phyloP scores from a whole-genome alignment of 75 land plant genomes.

The Picea sitchensis region DNA sequence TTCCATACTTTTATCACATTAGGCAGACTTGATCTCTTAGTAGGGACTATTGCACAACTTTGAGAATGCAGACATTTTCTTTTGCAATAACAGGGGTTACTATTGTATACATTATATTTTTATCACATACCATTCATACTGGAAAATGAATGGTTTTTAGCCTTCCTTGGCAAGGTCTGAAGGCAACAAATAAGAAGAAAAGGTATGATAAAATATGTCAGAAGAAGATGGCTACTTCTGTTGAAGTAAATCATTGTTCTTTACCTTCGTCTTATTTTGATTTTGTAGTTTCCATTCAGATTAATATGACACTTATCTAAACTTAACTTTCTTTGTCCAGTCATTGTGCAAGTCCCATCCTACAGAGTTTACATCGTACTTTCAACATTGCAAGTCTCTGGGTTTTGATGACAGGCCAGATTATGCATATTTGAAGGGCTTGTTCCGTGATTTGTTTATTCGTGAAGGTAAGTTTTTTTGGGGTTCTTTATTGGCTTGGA shows the following conservation, averaged over 20 bases:
- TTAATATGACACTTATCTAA: not conserved
- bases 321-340: constrained; percentile 25
- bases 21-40: not conserved
- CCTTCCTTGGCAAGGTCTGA: constrained; percentile 97
- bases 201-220: constrained; percentile 98
- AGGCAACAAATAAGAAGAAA: constrained; percentile 96
- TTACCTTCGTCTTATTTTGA: not conserved
- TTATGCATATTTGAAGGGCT: constrained; percentile 77
- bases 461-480: constrained; percentile 58
- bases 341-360: constrained; percentile 82
- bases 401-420: constrained; percentile 85
- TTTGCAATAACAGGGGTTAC: not conserved
- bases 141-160: constrained; percentile 33
- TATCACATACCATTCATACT: not conserved
- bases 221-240: constrained; percentile 89
- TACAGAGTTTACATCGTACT: constrained; percentile 81
- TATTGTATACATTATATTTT: constrained; percentile 2
- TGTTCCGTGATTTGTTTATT: constrained; percentile 65
- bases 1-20: too few species aligned
- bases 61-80: not conserved
- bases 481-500: too few species aligned
- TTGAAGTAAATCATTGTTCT: constrained; percentile 57
- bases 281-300: not conserved
- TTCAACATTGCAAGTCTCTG: constrained; percentile 73
- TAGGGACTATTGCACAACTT: not conserved